Percentiles rank a stretch among this genome's conserved stretches.
Conservation (phyloP, 768 basidiomycete genomes). For the Cystofilobasidium capitatum region DNA sequence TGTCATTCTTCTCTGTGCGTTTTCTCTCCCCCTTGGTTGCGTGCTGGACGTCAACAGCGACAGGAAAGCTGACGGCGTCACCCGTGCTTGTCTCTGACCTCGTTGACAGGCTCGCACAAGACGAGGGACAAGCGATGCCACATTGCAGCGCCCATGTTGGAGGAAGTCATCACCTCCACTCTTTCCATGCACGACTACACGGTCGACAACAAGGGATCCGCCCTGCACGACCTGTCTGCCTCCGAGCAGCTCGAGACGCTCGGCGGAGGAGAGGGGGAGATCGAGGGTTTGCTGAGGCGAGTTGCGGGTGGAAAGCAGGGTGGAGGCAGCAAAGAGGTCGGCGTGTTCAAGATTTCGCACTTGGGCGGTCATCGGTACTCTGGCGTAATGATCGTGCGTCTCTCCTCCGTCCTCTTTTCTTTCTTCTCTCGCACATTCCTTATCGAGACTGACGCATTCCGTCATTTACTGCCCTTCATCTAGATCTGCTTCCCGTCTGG, state of each 20-base stretch:
- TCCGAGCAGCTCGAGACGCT: conserved; percentile 52
- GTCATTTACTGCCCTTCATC: background rate
- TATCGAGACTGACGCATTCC: background rate
- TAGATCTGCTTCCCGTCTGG: conserved; percentile 83
- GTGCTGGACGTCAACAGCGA: background rate
- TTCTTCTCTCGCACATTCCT: background rate
- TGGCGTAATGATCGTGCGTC: conserved; percentile 76
- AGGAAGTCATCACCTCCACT: conserved; percentile 41
- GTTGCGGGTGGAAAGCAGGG: conserved; percentile 45
- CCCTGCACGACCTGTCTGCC: conserved; percentile 38
- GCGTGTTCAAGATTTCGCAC: conserved; percentile 80
- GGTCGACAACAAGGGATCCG: conserved; percentile 31
- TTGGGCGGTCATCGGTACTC: conserved; percentile 88
- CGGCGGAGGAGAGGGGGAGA: conserved; percentile 48
- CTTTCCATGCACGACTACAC: conserved; percentile 42
- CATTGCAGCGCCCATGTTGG: conserved; percentile 58
- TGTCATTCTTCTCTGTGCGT: conserved; percentile 77
- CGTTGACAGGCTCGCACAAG: conserved; percentile 72
- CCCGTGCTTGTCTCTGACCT: background rate
- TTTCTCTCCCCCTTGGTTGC: background rate
- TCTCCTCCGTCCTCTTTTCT: background rate
- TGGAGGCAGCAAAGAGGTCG: conserved; percentile 52
- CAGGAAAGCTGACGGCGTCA: background rate
- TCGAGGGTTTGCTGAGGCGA: conserved; percentile 46
- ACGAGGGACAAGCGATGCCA: conserved; percentile 83